Base-by-base conservation (phyloP, 1,284 basidiomycete species). In the Puccinia horiana region DNA sequence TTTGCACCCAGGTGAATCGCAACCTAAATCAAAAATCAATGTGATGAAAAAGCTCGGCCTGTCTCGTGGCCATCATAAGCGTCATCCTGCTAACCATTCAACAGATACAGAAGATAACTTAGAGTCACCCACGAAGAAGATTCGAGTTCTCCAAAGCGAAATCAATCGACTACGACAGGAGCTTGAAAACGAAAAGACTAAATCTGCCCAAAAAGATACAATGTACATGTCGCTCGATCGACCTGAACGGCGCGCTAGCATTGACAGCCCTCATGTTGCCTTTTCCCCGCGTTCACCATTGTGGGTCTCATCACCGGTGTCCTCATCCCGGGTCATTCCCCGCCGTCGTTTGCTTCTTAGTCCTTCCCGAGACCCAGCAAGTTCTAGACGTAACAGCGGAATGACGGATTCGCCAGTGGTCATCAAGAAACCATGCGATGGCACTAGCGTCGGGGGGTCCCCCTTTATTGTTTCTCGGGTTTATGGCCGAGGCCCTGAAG, bases 391-490 rank as follows among this genome's bases (percentile, higher is more conserved):
- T 1, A 56, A 56, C 54, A 81, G 69, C 44, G 56, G 40, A 1
- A 72, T 81, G 69, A 44, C 78, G 9, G 78, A 73, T 61, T 72
- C 78, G 32, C 78, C 78, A n/a, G 69, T 81, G 35, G 32, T 81
- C 6, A 40, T 81, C 40, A 81, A 70, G 26, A 81, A 37, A 74
- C 78, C 78, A 20, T 81, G 65, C 42, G 78, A 81, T 44, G 78
- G 78, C 9, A 69, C 78, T 18, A 29, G 54, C 35, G 69, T 81
- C 29, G 78, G 78, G 14, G 78, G 78, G 5, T 81, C 78, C 20
- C 78, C 78, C 29, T 81, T 81, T 40, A 70, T 81, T n/a, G 78
- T 81, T 6, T 81, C 78, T 44, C 67, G 78, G 6, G 78, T 81
- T 35, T 81, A 42, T 49, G 78, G 78, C n/a, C 37, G 74, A 26